Evolutionary conservation across 2,329 filamentous ascomycete species (phyloP), one percentile per base, ranked within the genome.

Genomic region (Hymenoscyphus fructigenus): DNA sequence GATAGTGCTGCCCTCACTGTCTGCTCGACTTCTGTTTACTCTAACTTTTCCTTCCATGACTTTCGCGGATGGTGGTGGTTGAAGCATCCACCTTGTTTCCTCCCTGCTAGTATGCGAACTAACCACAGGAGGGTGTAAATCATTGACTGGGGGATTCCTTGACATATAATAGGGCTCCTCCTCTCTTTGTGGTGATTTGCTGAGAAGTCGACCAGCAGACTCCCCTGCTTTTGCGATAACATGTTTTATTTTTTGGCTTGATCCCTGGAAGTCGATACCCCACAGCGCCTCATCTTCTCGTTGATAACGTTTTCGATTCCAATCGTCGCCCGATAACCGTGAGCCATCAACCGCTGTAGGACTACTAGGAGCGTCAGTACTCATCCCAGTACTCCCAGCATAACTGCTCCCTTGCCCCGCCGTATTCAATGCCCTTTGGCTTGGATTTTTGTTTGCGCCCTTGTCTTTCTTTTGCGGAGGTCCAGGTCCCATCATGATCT

Each of bases 41-140:
- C 87, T 86, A 41, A 91, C 86, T 76, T 93, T 95, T 69, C 93
- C 93, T 69, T 90, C 91, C 93, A 97, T 97, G 66, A 97, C 83
- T 76, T 90, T 93, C 64, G 93, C 92, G 38, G 89, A 86, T n/a
- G 93, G 93, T 1, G 93, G 92, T 1, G 93, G 93, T 74, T 96
- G 92, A 60, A 96, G 81, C 93, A 97, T 97, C 93, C 93, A 97
- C 73, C 84, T 85, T 62, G 91, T 89, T 66, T 91, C 92, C 62
- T 88, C 87, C 73, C 81, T 87, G 75, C 85, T 88, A 15, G 88
- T 90, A 64, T 86, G 90, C 78, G 88, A 91, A 76, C 86, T 92
- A 66, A 95, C 91, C 60, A 96, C 89, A 2, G 92, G 92, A 5
- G 92, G 91, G 75, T 96, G 91, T 65, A 93, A 85, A 67, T 96